Evolutionary conservation across 2,329 filamentous ascomycete species (phyloP), one percentile per base, ranked within the genome.

Genomic region (Aspergillus arachidicola): DNA sequence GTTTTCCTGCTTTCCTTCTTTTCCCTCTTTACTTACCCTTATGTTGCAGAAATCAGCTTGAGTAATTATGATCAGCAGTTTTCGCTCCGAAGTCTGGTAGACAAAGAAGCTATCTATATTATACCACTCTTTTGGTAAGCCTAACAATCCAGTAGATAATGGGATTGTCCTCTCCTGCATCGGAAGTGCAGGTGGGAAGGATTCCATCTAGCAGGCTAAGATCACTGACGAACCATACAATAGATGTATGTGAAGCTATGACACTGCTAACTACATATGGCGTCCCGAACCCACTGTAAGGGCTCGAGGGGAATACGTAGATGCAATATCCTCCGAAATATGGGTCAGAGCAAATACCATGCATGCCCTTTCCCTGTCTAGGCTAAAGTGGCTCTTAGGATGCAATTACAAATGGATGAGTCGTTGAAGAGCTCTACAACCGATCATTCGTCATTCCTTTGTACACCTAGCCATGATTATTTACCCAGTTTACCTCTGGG

Each of bases 231-330:
- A 51, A 32, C 46, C 26, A n/a, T 26, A 30, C 23, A 26, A 45
- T 57, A 16, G 36, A 28, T 57, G 36, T 57, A 51, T 51, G 19
- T 32, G 48, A 30, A 51, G 48, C 48, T 51, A 51, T 21, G 48
- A 32, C 48, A 32, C 28, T 51, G 16, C 46, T 50, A 46, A 51
- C 48, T 51, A 51, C 7, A 51, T 51, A 30, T 32, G 48, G 28
- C 28, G 4, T 32, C 21, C 48, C 48, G 48, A 30, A 23, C 30
- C 28, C 26, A 51, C 28, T 32, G 26, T 28, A 51, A 28, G 48
- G 48, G 48, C 19, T 51, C 14, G 26, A 19, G 11, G n/a, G 45
- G 10, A 7, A 46, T 45, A 23, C 23, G 23, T 23, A 45, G 9
- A 11, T 32, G 16, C 26, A n/a, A 32, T 51, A 51, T 51, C 48